Base-by-base conservation (phyloP, 176 grass and related monocot genomes). In the Triticum monococcum region DNA sequence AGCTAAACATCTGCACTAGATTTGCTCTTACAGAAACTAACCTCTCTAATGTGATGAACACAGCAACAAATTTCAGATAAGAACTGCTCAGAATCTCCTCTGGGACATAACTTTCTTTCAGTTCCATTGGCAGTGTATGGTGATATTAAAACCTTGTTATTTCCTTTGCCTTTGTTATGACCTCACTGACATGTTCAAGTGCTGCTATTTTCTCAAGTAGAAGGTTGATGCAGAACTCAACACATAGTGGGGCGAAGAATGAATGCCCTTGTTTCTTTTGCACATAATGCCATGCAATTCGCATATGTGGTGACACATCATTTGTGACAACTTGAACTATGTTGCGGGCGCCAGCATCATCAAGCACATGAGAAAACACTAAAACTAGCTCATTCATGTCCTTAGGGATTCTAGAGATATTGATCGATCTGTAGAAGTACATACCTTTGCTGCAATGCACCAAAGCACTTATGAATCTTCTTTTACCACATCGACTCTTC, bases 251-350 rank as follows among this genome's bases (percentile, higher is more conserved):
- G 69, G 92, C 94, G 35, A 87, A 88, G 45, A 95, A 87, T 9
- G 77, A 30, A 74, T 83, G 83, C 28, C 28, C 28, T 30, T 30
- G 28, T n/a, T 89, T 88, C 59, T 94, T 88, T 40, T 81, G 33
- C 60, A 95, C 78, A 43, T 79, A 88, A 63, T 95, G 90, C 23
- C 91, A 86, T 79, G 77, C 85, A 62, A 80, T 84, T 83, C 94
- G 88, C 89, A 95, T 94, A 80, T 91, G 31, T 28, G 88, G 70
- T 4, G 93, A 92, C 13, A 37, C 88, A 83, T 93, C 81, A 70
- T 95, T 85, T 38, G 75, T 86, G 56, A 98, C 80, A 66, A 98
- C 43, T 70, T 98, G 96, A 81, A 95, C 81, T 5, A 98, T 92
- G 86, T 91, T 89, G 14, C 46, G 31, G 23, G 68, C 84, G 64